phyloP scores from a whole-genome alignment of 768 basidiomycete genomes.

The Sarcomyxa edulis region DNA sequence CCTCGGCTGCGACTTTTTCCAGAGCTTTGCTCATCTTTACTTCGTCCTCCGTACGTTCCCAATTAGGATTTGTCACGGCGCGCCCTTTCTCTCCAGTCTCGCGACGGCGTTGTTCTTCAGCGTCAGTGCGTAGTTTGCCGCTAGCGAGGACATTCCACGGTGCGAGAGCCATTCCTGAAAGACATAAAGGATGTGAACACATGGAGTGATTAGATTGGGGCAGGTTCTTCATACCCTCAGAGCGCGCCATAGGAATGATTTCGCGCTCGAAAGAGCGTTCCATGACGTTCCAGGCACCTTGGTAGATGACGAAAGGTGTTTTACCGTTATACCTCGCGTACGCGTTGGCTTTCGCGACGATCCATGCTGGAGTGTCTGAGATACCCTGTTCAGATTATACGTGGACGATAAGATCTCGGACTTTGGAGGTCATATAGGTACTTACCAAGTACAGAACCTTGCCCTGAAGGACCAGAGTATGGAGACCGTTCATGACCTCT shows the following conservation, averaged over 20 bases:
- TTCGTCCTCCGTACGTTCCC: slow-evolving; percentile 45
- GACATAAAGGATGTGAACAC: too few relatives aligned
- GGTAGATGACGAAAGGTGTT: slow-evolving; percentile 51
- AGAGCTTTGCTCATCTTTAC: slow-evolving; percentile 35
- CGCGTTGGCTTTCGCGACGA: slow-evolving; percentile 42
- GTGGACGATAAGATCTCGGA: neutral
- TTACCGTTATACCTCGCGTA: slow-evolving; percentile 44
- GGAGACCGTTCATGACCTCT: slow-evolving; percentile 53
- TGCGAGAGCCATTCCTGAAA: slow-evolving; percentile 27
- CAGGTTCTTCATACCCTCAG: slow-evolving; percentile 37
- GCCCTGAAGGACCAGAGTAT: slow-evolving; percentile 43
- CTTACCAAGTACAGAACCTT: slow-evolving; percentile 45
- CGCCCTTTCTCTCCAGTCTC: slow-evolving; percentile 36
- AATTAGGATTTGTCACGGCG: slow-evolving; percentile 20
- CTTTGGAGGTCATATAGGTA: too few relatives aligned
- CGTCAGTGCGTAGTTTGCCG: slow-evolving; percentile 54
- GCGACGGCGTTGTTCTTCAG: slow-evolving; percentile 24
- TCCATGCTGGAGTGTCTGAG: slow-evolving; percentile 43
- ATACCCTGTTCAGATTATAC: slow-evolving; percentile 21
- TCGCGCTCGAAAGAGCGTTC: slow-evolving; percentile 48
- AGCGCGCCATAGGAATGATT: slow-evolving; percentile 41
- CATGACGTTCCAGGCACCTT: slow-evolving; percentile 41
- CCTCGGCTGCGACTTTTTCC: slow-evolving; percentile 44
- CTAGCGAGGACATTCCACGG: slow-evolving; percentile 28
- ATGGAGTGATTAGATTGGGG: too few relatives aligned